Evolutionary conservation across 352 stramenopile species (phyloP).

Genomic region (Phytopythium ostracodes): DNA sequence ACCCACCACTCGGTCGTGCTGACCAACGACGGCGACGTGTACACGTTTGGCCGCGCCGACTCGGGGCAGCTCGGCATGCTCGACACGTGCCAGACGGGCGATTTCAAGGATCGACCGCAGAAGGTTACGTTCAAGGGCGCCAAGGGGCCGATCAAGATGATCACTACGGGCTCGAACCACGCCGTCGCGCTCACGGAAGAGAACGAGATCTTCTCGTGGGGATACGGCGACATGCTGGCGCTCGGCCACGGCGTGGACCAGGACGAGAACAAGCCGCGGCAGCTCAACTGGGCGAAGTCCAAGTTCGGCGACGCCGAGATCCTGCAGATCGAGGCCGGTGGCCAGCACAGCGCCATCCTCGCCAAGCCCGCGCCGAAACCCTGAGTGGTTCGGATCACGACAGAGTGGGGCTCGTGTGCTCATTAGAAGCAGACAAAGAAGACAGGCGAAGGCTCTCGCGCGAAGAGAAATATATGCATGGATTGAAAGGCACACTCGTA

Average conservation of each 20-base stretch:
- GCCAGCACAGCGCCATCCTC: conserved; percentile 85
- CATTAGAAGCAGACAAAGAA: conserved; percentile 2
- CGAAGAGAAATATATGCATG: conserved; percentile 2
- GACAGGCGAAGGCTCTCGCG: background rate
- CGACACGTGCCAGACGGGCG: conserved; percentile 63
- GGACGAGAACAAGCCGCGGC: conserved; percentile 70
- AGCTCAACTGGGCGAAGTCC: conserved; percentile 68
- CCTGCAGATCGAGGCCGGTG: conserved; percentile 79
- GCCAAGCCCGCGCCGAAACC: conserved; percentile 17
- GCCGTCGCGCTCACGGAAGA: conserved; percentile 73
- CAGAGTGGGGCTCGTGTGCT: background rate
- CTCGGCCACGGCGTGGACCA: conserved; percentile 83
- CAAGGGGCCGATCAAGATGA: conserved; percentile 26
- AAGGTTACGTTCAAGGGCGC: conserved; percentile 49
- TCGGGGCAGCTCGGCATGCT: conserved; percentile 91
- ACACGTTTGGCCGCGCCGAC: conserved; percentile 91
- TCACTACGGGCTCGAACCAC: conserved; percentile 87
- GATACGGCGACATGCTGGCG: conserved; percentile 90
- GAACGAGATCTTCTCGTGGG: conserved; percentile 86
- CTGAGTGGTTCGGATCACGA: background rate
- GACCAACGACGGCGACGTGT: conserved; percentile 85
- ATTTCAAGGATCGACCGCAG: conserved; percentile 79
- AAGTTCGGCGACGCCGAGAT: conserved; percentile 60
- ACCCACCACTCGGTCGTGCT: conserved; percentile 92
- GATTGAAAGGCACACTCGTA: background rate